Evolutionary conservation across 2,329 filamentous ascomycete genomes (phyloP).

Genomic region (Tolypocladium tropicale): DNA sequence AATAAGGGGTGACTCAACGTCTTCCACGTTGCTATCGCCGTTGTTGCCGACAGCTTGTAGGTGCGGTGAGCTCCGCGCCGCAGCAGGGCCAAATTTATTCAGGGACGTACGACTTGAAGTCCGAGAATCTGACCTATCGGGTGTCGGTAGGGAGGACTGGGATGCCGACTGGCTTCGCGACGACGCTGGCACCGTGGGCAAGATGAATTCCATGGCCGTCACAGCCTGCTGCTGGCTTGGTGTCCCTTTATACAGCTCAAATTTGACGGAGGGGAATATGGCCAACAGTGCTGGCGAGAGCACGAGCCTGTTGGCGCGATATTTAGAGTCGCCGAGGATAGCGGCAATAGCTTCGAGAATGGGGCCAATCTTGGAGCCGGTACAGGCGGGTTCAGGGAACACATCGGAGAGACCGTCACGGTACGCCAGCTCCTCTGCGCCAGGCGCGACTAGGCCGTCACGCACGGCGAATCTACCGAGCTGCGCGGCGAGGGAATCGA

Average conservation of each 20-base stretch:
- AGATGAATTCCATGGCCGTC: conserved; percentile 54
- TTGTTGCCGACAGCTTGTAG: conserved; percentile 14
- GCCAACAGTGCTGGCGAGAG: conserved; percentile 60
- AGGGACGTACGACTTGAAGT: conserved; percentile 17
- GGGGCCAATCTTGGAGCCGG: conserved; percentile 49
- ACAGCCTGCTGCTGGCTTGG: conserved; percentile 31
- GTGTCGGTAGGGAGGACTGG: conserved; percentile 11
- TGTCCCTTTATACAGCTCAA: conserved; percentile 36
- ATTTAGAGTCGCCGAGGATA: conserved; percentile 70
- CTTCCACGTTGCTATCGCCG: conserved; percentile 34
- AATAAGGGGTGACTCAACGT: conserved; percentile 60
- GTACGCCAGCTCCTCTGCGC: conserved; percentile 44
- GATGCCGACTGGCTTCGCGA: conserved; percentile 15
- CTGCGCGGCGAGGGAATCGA: conserved; percentile 68
- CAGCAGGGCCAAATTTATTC: conserved; percentile 16
- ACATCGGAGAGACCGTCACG: conserved; percentile 43
- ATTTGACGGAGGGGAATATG: conserved; percentile 53
- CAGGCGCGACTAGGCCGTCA: conserved; percentile 58
- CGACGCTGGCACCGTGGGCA: conserved; percentile 38
- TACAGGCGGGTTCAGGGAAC: conserved; percentile 52
- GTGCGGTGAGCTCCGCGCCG: conserved; percentile 21
- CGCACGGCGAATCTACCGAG: conserved; percentile 61
- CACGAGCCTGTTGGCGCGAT: conserved; percentile 61
- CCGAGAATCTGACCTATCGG: conserved; percentile 16
- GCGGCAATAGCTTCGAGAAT: conserved; percentile 69